A percentile compares a stretch with the other conserved stretches of the same genome.
These are phyloP conservation scores for Stephania cephalantha DNA, from an alignment of 164 flowering plant species.

Conservation along the genomic window DNA sequence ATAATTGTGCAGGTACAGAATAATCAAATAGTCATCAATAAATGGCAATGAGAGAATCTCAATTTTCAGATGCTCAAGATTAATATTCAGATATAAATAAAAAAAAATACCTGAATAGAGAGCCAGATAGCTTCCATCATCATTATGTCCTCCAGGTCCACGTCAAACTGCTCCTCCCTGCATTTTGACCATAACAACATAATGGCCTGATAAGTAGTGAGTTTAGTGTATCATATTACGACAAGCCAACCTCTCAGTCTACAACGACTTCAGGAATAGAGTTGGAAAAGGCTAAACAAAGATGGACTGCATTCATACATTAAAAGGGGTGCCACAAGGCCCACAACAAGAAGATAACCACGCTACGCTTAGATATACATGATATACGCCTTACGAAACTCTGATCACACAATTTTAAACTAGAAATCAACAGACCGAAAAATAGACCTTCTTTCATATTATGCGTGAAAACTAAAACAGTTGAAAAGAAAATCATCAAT, in stretches of 20 bases:
- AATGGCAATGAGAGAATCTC: background rate
- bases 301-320: too few relatives aligned
- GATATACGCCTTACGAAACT: too few relatives aligned
- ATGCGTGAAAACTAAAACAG: background rate
- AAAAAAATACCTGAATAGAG: conserved; percentile 71
- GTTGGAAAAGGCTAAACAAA: background rate
- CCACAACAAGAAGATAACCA: background rate
- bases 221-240: too few relatives aligned
- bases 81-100: background rate
- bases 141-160: conserved; percentile 94
- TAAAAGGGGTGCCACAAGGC: background rate
- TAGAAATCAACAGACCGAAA: too few relatives aligned
- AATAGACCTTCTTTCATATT: too few relatives aligned
- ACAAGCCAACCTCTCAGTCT: background rate
- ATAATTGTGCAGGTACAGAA: background rate
- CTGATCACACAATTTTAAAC: too few relatives aligned
- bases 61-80: background rate
- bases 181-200: conserved; percentile 13
- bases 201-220: background rate
- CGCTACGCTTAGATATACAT: too few relatives aligned
- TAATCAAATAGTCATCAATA: background rate
- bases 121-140: conserved; percentile 99
- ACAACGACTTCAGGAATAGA: background rate
- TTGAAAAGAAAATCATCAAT: background rate
- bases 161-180: conserved; percentile 82